Evolutionary conservation across 495 filamentous ascomycete genomes (phyloP).

Genomic region (Daldinia decipiens): DNA sequence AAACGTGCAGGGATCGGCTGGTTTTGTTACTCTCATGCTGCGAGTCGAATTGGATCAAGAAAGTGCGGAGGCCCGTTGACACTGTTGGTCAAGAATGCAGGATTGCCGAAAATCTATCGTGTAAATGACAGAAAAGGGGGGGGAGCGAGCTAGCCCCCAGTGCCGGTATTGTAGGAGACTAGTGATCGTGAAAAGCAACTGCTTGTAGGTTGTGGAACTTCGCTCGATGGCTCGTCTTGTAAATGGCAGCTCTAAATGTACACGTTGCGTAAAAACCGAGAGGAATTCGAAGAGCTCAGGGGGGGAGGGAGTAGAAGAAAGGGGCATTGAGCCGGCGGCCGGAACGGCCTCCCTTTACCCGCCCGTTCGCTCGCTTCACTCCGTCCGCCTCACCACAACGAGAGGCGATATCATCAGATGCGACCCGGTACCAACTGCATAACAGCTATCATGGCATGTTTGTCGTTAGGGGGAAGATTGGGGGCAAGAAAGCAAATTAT

Average conservation of each 20-base stretch:
- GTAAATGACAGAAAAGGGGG: constrained; percentile 17
- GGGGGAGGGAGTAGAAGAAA: constrained; percentile 8
- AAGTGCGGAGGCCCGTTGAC: neutral
- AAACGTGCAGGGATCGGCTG: constrained; percentile 7
- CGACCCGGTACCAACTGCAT: constrained; percentile 47
- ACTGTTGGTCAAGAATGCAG: constrained; percentile 22
- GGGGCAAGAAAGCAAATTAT: constrained; percentile 38
- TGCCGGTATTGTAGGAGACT: constrained; percentile 6
- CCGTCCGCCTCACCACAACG: constrained; percentile 16
- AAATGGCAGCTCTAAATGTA: constrained; percentile 4
- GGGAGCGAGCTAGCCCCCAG: constrained; percentile 9
- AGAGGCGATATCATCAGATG: constrained; percentile 34
- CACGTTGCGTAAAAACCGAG: constrained; percentile 1
- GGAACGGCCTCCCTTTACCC: constrained; percentile 21
- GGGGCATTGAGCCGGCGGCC: constrained; percentile 14
- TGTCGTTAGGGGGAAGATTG: constrained; percentile 15
- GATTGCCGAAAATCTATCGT: constrained; percentile 16
- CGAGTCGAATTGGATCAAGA: constrained; percentile 8
- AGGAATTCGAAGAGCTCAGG: constrained; percentile 1
- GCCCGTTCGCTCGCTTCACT: constrained; percentile 20
- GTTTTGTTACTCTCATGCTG: neutral
- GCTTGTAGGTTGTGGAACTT: neutral
- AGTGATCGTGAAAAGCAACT: constrained; percentile 13
- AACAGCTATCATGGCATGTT: constrained; percentile 25
- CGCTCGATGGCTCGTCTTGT: neutral